phyloP scores from a whole-genome alignment of 2,329 filamentous ascomycete species.

The Phyllachora maydis region DNA sequence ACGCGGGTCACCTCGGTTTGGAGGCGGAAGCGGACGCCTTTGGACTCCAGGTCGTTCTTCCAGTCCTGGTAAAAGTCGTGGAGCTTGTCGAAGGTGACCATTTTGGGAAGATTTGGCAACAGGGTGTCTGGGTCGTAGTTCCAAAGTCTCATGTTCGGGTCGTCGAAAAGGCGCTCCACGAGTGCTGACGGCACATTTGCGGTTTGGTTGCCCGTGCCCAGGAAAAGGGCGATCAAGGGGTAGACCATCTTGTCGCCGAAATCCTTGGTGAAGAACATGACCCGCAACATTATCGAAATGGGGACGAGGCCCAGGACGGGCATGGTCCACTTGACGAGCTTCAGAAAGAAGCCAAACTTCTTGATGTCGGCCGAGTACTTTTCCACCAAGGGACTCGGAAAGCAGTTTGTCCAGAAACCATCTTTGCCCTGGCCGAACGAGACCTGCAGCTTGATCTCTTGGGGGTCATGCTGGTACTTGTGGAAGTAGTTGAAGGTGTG shows the following conservation, averaged over 20 bases:
- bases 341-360: slow-evolving; percentile 32
- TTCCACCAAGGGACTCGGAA: slow-evolving; percentile 34
- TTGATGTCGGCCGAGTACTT: slow-evolving; percentile 33
- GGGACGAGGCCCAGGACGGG: slow-evolving; percentile 37
- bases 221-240: slow-evolving; percentile 51
- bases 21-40: slow-evolving; percentile 33
- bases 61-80: slow-evolving; percentile 39
- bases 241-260: slow-evolving; percentile 53
- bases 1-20: slow-evolving; percentile 33
- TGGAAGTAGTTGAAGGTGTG: slow-evolving; percentile 46
- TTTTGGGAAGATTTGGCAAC: slow-evolving; percentile 36
- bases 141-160: slow-evolving; percentile 38
- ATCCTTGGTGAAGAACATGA: slow-evolving; percentile 48
- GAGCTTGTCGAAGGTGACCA: slow-evolving; percentile 46
- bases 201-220: slow-evolving; percentile 57
- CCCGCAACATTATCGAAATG: slow-evolving; percentile 41
- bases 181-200: slow-evolving; percentile 51
- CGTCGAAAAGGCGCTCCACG: slow-evolving; percentile 36
- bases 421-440: slow-evolving; percentile 38
- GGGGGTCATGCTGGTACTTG: slow-evolving; percentile 26
- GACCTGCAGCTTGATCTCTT: slow-evolving; percentile 38
- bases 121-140: slow-evolving; percentile 32
- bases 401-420: slow-evolving; percentile 46
- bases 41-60: slow-evolving; percentile 27
- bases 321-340: slow-evolving; percentile 37